phyloP scores from a whole-genome alignment of 441 rosid species.

The Gossypium davidsonii region DNA sequence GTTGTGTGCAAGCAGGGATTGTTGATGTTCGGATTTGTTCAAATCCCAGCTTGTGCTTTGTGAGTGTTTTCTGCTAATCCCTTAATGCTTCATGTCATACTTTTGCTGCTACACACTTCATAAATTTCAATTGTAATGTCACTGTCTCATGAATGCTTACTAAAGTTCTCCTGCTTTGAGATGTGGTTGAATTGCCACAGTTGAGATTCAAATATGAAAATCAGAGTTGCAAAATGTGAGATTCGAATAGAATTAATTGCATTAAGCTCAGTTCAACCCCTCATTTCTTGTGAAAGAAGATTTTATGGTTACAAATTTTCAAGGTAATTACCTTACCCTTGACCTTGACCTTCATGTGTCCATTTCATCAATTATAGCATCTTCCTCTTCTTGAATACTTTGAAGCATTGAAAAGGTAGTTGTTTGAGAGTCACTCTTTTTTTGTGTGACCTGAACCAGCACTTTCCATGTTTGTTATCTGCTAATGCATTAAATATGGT shows the following conservation, averaged over 20 bases:
- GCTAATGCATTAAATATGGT: background rate
- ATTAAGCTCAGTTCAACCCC: background rate
- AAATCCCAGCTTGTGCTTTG: background rate
- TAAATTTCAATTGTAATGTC: background rate
- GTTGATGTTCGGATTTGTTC: background rate
- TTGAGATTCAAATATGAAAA: background rate
- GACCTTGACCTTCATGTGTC: background rate
- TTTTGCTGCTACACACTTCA: background rate
- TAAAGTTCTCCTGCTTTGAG: background rate
- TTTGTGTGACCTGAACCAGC: background rate
- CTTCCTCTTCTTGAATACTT: background rate
- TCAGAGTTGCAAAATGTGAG: background rate
- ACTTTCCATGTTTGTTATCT: background rate
- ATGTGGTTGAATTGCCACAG: background rate
- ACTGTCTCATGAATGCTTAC: background rate
- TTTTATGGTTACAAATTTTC: background rate
- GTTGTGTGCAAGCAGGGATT: background rate
- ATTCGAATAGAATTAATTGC: background rate
- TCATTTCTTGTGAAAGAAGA: background rate
- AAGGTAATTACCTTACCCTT: background rate
- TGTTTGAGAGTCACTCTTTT: background rate
- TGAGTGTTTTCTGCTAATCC: background rate
- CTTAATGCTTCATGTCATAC: background rate
- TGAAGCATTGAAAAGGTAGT: background rate
- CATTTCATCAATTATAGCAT: background rate